Evolutionary conservation across 2,329 filamentous ascomycete genomes (phyloP), one percentile per base, ranked within the genome.

Genomic region (Sclerotinia minor): DNA sequence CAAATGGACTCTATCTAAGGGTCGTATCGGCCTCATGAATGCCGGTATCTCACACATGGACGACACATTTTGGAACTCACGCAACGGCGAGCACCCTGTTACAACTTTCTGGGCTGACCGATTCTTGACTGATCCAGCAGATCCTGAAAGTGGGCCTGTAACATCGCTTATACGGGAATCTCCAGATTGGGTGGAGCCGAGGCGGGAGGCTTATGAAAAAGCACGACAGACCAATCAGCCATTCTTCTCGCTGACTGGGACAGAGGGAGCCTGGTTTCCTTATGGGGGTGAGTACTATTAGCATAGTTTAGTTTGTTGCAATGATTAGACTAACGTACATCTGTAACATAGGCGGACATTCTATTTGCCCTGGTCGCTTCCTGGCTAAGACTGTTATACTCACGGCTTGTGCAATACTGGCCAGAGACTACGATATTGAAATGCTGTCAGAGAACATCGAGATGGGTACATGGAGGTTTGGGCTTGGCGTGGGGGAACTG

Each of bases 351-450:
- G 35, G 35, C 9, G 35, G 35, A 38, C 45, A 49, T 38, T 63
- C 59, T 21, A 63, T 52, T 24, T 63, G 45, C 45, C 59, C 45
- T 19, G 29, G 29, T 29, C 45, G 60, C 19, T 64, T 64, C 47
- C 21, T 53, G 60, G 45, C 60, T 47, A 64, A 41, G 45, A 64
- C 5, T 41, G 60, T 26, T 41, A 21, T 64, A 11, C 21, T 64
- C 17, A 52, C 52, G 3, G 26, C 29, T 32, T 64, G 60, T 24
- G 60, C 60, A 4, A 17, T 35, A 8, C n/a, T 64, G 7, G 26
- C 47, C 8, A 64, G 41, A 19, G 45, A 52, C n/a, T 64, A 50
- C 21, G 60, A 52, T 50, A 50, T 63, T 21, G 60, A 64, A 11
- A 24, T 29, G 8, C 26, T 52, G 5, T 50, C 26, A 29, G 26